phyloP scores from a whole-genome alignment of 331 rosid species.

The Pyrus hybrid region DNA sequence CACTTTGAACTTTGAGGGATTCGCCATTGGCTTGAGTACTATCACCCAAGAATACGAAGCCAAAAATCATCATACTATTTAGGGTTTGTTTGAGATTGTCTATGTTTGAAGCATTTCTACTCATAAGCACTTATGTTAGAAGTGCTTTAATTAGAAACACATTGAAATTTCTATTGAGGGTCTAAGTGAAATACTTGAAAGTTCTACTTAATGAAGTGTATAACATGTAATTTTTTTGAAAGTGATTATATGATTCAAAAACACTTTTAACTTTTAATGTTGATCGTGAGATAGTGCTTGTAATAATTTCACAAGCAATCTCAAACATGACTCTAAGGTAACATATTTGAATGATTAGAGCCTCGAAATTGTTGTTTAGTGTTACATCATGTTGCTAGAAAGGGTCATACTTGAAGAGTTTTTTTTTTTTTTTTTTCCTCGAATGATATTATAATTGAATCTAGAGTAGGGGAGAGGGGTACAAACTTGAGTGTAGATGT shows the following conservation, averaged over 20 bases:
- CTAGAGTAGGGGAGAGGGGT: background rate
- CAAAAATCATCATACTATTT: background rate
- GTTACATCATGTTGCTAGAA: background rate
- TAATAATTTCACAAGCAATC: background rate
- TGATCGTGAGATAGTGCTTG: no score
- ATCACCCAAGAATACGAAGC: background rate
- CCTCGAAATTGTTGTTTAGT: background rate
- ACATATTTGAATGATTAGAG: background rate
- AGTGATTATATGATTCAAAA: background rate
- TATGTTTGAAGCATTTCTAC: background rate
- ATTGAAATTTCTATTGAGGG: no score
- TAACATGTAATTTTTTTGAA: no score
- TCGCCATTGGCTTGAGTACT: background rate
- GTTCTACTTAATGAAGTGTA: no score
- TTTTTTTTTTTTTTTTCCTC: no score
- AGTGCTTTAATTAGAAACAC: background rate
- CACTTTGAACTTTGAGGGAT: background rate
- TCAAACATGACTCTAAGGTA: background rate
- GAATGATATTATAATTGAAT: no score
- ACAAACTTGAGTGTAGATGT: background rate
- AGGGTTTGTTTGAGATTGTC: background rate
- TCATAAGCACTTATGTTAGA: no score
- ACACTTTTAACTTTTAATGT: background rate
- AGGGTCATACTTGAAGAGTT: no score
- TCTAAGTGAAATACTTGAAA: background rate